Conservation (phyloP, 345 rosid genomes). For the Xanthoceras sorbifolium region DNA sequence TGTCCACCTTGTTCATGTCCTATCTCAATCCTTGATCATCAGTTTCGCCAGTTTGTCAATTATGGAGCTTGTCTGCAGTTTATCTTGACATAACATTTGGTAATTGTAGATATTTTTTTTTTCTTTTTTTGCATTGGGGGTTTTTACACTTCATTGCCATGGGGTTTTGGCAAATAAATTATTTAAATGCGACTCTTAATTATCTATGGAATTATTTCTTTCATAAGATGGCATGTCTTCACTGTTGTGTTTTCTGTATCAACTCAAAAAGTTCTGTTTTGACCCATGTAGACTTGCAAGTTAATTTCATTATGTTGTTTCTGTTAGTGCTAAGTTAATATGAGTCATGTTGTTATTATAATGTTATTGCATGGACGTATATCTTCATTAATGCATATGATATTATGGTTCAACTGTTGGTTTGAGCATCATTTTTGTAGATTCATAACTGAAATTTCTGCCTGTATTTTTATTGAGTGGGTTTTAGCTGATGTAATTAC, state of each 20-base stretch:
- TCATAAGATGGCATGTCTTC: not conserved
- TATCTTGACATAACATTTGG: not conserved
- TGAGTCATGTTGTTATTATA: not conserved
- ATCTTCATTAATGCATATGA: not conserved
- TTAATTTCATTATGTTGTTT: not conserved
- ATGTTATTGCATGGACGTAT: not conserved
- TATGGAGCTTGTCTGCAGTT: not conserved
- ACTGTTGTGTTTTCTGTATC: not conserved
- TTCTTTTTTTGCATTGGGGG: too few relatives aligned
- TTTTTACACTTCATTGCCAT: too few relatives aligned
- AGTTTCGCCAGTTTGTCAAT: not conserved
- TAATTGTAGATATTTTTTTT: not conserved
- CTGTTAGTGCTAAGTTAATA: not conserved
- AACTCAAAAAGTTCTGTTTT: not conserved
- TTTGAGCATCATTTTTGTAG: not conserved
- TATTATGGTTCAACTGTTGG: not conserved
- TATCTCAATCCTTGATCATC: too few relatives aligned
- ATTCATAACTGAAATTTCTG: not conserved
- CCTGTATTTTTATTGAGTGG: not conserved
- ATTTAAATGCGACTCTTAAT: not conserved
- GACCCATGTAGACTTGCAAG: not conserved
- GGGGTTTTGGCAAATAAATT: too few relatives aligned
- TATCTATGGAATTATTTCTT: not conserved
- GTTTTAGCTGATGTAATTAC: slow-evolving; percentile 14
- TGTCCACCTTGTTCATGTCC: too few relatives aligned